Conservation (phyloP, 352 stramenopile genomes). For the Aphanomyces invadans region DNA sequence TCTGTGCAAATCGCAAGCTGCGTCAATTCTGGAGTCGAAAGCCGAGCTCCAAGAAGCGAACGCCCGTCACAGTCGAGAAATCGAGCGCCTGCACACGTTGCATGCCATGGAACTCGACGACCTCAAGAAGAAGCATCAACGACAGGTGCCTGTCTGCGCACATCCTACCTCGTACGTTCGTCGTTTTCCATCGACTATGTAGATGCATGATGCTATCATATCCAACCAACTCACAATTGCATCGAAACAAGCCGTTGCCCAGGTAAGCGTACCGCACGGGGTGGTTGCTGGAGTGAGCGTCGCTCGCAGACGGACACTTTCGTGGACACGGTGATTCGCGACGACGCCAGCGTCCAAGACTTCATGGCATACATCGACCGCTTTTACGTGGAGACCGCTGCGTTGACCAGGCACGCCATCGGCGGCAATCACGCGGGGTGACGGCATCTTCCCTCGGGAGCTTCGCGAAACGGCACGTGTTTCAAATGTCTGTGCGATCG, state of each 20-base stretch:
- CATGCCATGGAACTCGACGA: slow-evolving; percentile 18
- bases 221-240: slow-evolving; percentile 12
- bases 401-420: neutral
- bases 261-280: neutral
- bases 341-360: neutral
- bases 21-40: neutral
- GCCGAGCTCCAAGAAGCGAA: neutral
- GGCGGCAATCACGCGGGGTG: neutral
- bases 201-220: slow-evolving; percentile 22
- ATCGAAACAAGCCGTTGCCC: neutral
- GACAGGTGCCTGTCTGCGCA: no score
- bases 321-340: neutral
- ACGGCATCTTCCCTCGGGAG: neutral
- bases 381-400: slow-evolving; percentile 6
- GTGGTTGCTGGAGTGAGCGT: neutral
- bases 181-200: no score
- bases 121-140: slow-evolving; percentile 14
- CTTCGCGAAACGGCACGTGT: no score
- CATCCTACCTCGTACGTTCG: no score
- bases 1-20: neutral
- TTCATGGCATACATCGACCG: slow-evolving; percentile 22
- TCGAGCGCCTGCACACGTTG: slow-evolving; percentile 15
- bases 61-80: neutral
- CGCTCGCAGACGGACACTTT: neutral
- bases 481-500: no score